phyloP scores from a whole-genome alignment of 2,329 filamentous ascomycete genomes.

The Chrysosporium keratinophilum region DNA sequence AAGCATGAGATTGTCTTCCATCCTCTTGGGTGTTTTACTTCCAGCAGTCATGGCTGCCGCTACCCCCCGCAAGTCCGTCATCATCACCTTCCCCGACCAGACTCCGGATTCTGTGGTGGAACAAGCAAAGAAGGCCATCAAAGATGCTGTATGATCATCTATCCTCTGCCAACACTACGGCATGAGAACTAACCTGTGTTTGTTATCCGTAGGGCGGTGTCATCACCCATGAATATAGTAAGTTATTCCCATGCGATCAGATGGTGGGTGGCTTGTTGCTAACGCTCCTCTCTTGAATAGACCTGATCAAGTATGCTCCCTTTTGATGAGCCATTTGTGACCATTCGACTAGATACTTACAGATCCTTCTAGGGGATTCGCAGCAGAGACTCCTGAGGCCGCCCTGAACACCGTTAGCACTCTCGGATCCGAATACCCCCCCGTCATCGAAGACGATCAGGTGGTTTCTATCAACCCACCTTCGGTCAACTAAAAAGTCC shows the following conservation, averaged over 20 bases:
- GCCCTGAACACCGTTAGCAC: slow-evolving; percentile 58
- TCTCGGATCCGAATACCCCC: slow-evolving; percentile 50
- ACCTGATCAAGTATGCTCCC: slow-evolving; percentile 34
- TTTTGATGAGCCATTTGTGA: neutral
- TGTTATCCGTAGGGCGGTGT: slow-evolving; percentile 47
- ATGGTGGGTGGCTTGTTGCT: slow-evolving; percentile 14
- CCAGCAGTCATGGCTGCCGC: slow-evolving; percentile 52
- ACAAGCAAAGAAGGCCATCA: slow-evolving; percentile 61
- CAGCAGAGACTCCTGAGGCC: slow-evolving; percentile 60
- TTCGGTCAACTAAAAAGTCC: slow-evolving; percentile 8
- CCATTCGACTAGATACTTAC: slow-evolving; percentile 10
- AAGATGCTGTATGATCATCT: slow-evolving; percentile 45
- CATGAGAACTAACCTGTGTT: neutral
- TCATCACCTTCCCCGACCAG: slow-evolving; percentile 64
- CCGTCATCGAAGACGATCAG: slow-evolving; percentile 67
- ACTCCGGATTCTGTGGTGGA: slow-evolving; percentile 59
- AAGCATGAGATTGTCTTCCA: slow-evolving; percentile 55
- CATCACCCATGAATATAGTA: slow-evolving; percentile 75
- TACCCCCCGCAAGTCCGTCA: slow-evolving; percentile 55
- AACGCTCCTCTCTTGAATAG: slow-evolving; percentile 21
- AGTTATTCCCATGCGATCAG: slow-evolving; percentile 25
- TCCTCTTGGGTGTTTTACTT: slow-evolving; percentile 49
- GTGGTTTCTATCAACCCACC: slow-evolving; percentile 43
- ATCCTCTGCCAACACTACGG: neutral
- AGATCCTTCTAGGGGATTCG: slow-evolving; percentile 55